Base-by-base conservation (phyloP, 345 rosid species). In the Limnanthes douglasii region DNA sequence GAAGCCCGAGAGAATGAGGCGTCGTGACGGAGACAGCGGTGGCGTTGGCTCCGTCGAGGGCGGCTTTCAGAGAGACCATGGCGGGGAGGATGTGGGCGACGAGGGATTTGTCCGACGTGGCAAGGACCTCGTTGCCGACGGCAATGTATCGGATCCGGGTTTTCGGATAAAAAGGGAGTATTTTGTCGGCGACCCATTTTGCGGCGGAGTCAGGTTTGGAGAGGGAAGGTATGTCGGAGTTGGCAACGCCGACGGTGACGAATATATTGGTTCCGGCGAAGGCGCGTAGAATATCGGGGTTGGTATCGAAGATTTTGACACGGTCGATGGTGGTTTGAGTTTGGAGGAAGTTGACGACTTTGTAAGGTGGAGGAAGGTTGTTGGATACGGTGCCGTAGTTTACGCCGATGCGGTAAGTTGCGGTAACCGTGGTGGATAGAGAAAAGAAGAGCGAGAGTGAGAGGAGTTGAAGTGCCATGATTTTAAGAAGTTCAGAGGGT, bases 371-470 rank as follows among this genome's bases (percentile, higher is more conserved):
- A 2, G 84, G 93, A 45, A 84, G 93, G 68, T 78, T 73, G 62
- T 75, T 54, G n/a, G 86, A 81, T 28, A 75, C 47, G 23, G 78
- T 66, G 4, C 95, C 95, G 45, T 84, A 78, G 78, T 84, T 84
- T n/a, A 84, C 72, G 31, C 95, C 86, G 64, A 78, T 41, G 48
- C 64, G 39, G 48, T 61, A 64, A 3, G 64, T 52, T 44, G 73
- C 61, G 36, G 37, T 26, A 23, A 52, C 12, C 37, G 39, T 13
- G 21, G 13, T 22, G 19, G 27, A 45, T 32, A 21, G 53, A 38
- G 46, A 5, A 33, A 14, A 10, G 25, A 33, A 40, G 7, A 48
- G 17, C 43, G 62, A 17, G 37, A 61, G 37, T 47, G 57, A 28
- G 17, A 34, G 28, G 11, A 14, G 31, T 3, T 4, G 3, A 29